Evolutionary conservation across 148 eudicot species (phyloP).

Genomic region (Hydrangea macrophylla): DNA sequence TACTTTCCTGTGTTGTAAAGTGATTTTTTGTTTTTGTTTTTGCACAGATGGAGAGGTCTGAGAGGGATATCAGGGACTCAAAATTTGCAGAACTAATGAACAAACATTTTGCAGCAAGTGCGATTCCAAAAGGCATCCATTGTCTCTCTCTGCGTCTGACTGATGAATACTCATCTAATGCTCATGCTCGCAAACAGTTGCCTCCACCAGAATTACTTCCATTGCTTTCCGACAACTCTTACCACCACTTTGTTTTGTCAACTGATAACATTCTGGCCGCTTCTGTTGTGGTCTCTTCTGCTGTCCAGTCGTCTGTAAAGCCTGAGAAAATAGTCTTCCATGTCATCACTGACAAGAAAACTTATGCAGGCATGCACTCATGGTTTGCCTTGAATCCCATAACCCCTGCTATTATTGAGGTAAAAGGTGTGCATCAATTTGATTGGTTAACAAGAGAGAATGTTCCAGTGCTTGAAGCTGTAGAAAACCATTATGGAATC

Average conservation of each 20-base stretch:
- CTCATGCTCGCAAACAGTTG: slow-evolving; percentile 92
- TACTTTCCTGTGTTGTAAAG: not conserved
- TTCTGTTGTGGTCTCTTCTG: slow-evolving; percentile 86
- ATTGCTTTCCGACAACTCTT: slow-evolving; percentile 79
- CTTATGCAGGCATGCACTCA: slow-evolving; percentile 98
- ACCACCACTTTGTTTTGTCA: slow-evolving; percentile 75
- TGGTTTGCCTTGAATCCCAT: slow-evolving; percentile 93
- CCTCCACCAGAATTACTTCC: slow-evolving; percentile 96
- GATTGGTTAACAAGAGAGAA: slow-evolving; percentile 98
- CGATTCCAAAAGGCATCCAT: slow-evolving; percentile 94
- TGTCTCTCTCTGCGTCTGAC: slow-evolving; percentile 95
- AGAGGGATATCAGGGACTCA: slow-evolving; percentile 78
- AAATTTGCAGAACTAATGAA: slow-evolving; percentile 94
- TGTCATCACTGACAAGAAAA: slow-evolving; percentile 97
- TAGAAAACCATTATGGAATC: slow-evolving; percentile 80
- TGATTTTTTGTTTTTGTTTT: slow-evolving; percentile 11
- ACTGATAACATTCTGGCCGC: slow-evolving; percentile 97
- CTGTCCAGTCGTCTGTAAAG: slow-evolving; percentile 64
- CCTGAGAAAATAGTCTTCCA: slow-evolving; percentile 93
- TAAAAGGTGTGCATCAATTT: slow-evolving; percentile 97
- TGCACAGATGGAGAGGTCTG: slow-evolving; percentile 93
- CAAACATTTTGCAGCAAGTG: slow-evolving; percentile 96
- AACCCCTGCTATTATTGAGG: slow-evolving; percentile 90
- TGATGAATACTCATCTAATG: slow-evolving; percentile 98
- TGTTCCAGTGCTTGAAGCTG: slow-evolving; percentile 98